These are phyloP conservation scores for Pterula multifida DNA, from an alignment of 1,284 basidiomycete species.

Conservation along the genomic window DNA sequence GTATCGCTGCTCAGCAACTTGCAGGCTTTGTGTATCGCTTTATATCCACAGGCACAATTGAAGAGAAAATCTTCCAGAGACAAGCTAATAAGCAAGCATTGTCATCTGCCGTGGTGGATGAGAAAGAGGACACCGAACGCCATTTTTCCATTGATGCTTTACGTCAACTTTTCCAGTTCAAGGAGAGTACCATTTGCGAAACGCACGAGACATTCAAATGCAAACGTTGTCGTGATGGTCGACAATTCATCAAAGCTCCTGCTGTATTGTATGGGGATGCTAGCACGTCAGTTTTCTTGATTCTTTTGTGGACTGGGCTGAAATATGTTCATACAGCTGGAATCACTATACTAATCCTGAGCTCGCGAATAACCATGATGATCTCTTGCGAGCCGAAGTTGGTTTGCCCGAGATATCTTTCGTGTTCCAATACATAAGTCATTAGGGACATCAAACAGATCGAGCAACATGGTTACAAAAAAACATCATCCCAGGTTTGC, in stretches of 20 bases:
- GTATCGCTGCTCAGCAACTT: neutral
- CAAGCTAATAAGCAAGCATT: slow-evolving; percentile 95
- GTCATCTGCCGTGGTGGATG: slow-evolving; percentile 95
- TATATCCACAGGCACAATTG: slow-evolving; percentile 95
- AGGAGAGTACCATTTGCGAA: slow-evolving; percentile 80
- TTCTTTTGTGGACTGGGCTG: neutral
- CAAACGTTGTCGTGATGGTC: slow-evolving; percentile 85
- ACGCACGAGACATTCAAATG: slow-evolving; percentile 99
- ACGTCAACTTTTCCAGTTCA: slow-evolving; percentile 87
- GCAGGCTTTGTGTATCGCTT: slow-evolving; percentile 96
- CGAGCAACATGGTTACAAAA: slow-evolving; percentile 24
- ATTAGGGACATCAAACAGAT: slow-evolving; percentile 22
- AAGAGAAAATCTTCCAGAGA: slow-evolving; percentile 97
- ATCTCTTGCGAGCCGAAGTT: slow-evolving; percentile 85
- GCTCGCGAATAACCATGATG: slow-evolving; percentile 89
- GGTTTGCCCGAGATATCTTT: slow-evolving; percentile 80
- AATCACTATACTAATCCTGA: slow-evolving; percentile 92
- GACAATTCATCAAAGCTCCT: slow-evolving; percentile 72
- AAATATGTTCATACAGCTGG: slow-evolving; percentile 50
- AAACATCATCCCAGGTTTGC: slow-evolving; percentile 55
- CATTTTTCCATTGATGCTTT: slow-evolving; percentile 91
- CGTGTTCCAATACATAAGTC: slow-evolving; percentile 88
- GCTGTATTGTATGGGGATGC: slow-evolving; percentile 94
- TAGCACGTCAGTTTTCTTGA: slow-evolving; percentile 67
- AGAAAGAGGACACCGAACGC: slow-evolving; percentile 90